phyloP scores from a whole-genome alignment of 345 rosid genomes.

The Hibiscus syriacus region DNA sequence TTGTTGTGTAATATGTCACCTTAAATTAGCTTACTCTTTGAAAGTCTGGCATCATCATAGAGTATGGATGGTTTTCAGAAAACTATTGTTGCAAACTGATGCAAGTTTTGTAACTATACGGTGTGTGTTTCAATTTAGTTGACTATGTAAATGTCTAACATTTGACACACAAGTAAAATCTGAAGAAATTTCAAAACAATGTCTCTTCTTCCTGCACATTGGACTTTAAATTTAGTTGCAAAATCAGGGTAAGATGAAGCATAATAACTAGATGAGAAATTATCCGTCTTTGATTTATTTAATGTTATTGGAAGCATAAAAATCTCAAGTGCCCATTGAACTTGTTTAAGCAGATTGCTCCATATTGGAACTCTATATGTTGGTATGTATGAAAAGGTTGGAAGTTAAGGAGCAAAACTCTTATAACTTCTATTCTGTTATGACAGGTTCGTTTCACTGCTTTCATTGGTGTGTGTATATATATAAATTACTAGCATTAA shows the following conservation, averaged over 20 bases:
- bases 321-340: background rate
- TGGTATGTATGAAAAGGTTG: constrained; percentile 78
- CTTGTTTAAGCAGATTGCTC: constrained; percentile 65
- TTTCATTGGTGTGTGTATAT: background rate
- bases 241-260: background rate
- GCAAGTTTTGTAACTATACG: background rate
- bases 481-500: background rate
- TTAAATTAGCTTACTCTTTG: background rate
- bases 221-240: background rate
- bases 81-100: background rate
- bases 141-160: background rate
- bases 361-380: constrained; percentile 72
- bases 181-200: background rate
- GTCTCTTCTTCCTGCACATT: background rate
- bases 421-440: constrained; percentile 71
- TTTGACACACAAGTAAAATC: background rate
- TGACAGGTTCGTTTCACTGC: constrained; percentile 54
- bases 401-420: constrained; percentile 83
- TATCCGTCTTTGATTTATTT: constrained; percentile 4
- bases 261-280: background rate
- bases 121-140: background rate
- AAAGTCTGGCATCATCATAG: background rate
- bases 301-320: background rate
- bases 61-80: background rate
- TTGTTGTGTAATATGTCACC: too few species aligned